Base-by-base conservation (phyloP, 1,284 basidiomycete species). In the Malassezia pachydermatis region DNA sequence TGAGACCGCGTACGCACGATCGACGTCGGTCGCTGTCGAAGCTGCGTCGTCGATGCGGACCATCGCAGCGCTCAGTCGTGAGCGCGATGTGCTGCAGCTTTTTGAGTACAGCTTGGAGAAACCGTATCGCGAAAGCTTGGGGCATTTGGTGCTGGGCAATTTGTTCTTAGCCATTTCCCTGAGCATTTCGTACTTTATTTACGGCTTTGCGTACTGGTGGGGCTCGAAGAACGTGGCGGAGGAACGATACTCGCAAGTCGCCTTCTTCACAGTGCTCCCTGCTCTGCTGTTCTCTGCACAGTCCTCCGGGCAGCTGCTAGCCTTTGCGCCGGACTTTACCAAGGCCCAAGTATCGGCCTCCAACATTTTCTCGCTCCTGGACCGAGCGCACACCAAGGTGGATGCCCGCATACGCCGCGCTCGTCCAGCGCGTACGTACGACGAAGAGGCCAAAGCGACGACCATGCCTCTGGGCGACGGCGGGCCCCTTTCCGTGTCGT, bases 131-230 rank as follows among this genome's bases (percentile, higher is more conserved):
- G 63, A 63, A 25, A 36, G 44, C 16, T 42, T 57, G 46, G 54
- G 61, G 2, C 58, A 65, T 19, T 57, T 62, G 30, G 19, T 63
- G 6, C 49, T 57, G 11, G 63, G 61, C 29, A 63, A 65, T 32
- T 42, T 61, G 11, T 63, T 56, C 14, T 33, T 65, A 30, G 63
- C 63, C 1, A 33, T 60, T 5, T 58, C 63, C 23, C 45, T 65
- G 33, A 65, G 63, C 37, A 58, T 65, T 33, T 60, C 58, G 17
- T 65, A 65, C 54, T 65, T 65, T 46, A 58, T 65, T 39, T 61
- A 65, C 34, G 61, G 58, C 8, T 65, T 63, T 40, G 63, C 63
- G 24, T 65, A 65, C 39, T 65, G 59, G 59, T 65, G 61, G 61
- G 63, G 63, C 20, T 62, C 59, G 17, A 52, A 56, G 23, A 62